These are phyloP conservation scores for Boletus rufocinnamomeus DNA, from an alignment of 768 basidiomycete species.

Conservation along the genomic window DNA sequence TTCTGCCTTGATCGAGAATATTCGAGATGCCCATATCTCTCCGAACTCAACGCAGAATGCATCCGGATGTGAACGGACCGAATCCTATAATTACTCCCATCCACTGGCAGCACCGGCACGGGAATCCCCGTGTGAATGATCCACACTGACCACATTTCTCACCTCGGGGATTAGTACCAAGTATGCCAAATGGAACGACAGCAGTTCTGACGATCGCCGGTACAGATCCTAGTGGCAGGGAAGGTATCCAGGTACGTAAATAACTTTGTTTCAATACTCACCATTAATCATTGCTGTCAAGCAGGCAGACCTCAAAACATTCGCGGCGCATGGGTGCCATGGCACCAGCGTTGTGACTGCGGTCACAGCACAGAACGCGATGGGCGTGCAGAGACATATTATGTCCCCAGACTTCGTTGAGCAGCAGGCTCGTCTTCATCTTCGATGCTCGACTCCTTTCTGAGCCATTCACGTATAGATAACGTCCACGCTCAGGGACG, in stretches of 20 bases:
- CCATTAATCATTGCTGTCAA: not conserved
- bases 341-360: conserved; percentile 10
- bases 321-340: conserved; percentile 7
- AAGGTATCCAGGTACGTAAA: not conserved
- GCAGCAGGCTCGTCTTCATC: conserved; percentile 1
- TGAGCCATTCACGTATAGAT: not conserved
- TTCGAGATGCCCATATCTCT: not conserved
- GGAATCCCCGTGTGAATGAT: not conserved
- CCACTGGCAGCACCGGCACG: too few relatives aligned
- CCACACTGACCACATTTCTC: not conserved
- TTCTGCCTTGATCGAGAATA: too few relatives aligned
- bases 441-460: not conserved
- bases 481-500: not conserved
- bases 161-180: too few relatives aligned
- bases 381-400: not conserved
- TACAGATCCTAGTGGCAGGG: conserved; percentile 3
- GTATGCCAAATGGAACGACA: not conserved
- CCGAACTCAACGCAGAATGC: not conserved
- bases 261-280: too few relatives aligned
- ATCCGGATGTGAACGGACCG: not conserved
- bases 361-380: not conserved
- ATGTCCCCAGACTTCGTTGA: not conserved
- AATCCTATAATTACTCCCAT: not conserved
- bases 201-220: conserved; percentile 1
- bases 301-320: conserved; percentile 6